phyloP scores from a whole-genome alignment of 1,139 yeast genomes.

The Hyphopichia wangnamkhiaoensis region DNA sequence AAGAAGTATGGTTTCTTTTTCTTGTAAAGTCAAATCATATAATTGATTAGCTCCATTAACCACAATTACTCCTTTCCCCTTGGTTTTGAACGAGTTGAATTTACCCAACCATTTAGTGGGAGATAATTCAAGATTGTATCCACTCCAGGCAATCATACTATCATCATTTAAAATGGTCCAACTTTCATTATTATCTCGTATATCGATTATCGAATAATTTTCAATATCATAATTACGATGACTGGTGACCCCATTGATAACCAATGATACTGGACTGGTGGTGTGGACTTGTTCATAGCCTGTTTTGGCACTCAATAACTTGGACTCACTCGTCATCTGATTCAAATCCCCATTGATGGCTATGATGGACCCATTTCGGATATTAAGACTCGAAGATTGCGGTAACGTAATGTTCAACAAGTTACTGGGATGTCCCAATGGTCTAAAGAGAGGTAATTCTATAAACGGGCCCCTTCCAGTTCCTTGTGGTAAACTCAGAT shows the following conservation, averaged over 20 bases:
- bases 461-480: slow-evolving; percentile 46
- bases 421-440: slow-evolving; percentile 32
- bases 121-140: slow-evolving; percentile 31
- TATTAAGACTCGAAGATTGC: slow-evolving; percentile 30
- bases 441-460: slow-evolving; percentile 35
- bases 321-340: slow-evolving; percentile 15
- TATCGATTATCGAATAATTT: slow-evolving; percentile 28
- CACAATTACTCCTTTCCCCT: slow-evolving; percentile 41
- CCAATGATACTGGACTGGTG: slow-evolving; percentile 25
- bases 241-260: slow-evolving; percentile 28
- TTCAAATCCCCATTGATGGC: slow-evolving; percentile 37
- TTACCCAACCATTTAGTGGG: slow-evolving; percentile 17
- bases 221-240: slow-evolving; percentile 2
- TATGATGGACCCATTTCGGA: slow-evolving; percentile 33
- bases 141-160: slow-evolving; percentile 48
- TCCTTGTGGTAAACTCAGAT: slow-evolving; percentile 7
- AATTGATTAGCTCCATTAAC: slow-evolving; percentile 38
- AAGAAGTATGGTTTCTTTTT: slow-evolving; percentile 34
- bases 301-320: slow-evolving; percentile 16
- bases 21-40: slow-evolving; percentile 27
- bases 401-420: slow-evolving; percentile 40
- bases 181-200: slow-evolving; percentile 14
- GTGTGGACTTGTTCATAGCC: slow-evolving; percentile 29
- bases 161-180: slow-evolving; percentile 40
- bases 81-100: slow-evolving; percentile 20